phyloP scores from a whole-genome alignment of 2,329 filamentous ascomycete species.

The Pseudocercospora pini-densiflorae region DNA sequence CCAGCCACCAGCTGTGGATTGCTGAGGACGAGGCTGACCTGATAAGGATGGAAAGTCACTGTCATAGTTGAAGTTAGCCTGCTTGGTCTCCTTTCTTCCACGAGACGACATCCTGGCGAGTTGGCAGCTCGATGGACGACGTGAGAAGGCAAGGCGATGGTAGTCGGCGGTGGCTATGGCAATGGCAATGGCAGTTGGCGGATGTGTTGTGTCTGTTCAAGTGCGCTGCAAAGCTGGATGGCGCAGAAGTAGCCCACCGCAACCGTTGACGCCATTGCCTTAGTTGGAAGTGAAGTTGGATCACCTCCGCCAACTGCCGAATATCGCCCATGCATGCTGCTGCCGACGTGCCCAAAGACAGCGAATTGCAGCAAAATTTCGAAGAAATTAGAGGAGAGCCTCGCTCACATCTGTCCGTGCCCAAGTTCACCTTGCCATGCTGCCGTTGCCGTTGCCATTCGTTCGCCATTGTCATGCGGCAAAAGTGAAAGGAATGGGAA shows the following conservation, averaged over 20 bases:
- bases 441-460: constrained; percentile 8
- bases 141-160: background rate
- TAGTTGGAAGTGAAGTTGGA: background rate
- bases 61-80: constrained; percentile 26
- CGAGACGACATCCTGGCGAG: constrained; percentile 9
- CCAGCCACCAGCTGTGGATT: constrained; percentile 57
- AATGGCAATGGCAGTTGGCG: background rate
- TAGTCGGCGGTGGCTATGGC: background rate
- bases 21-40: constrained; percentile 59
- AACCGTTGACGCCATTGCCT: background rate
- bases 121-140: constrained; percentile 1
- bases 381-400: background rate
- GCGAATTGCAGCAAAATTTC: background rate
- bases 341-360: background rate
- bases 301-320: background rate
- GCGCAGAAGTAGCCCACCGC: background rate
- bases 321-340: background rate
- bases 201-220: background rate
- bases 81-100: background rate
- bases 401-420: background rate
- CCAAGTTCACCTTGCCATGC: background rate
- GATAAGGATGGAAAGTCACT: constrained; percentile 68
- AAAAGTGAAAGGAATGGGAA: background rate
- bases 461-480: background rate
- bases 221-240: background rate